Percentiles rank a stretch among this genome's conserved stretches.
These are phyloP conservation scores for Pseudocercospora musae DNA, from an alignment of 2,329 filamentous ascomycete genomes.

Conservation along the genomic window DNA sequence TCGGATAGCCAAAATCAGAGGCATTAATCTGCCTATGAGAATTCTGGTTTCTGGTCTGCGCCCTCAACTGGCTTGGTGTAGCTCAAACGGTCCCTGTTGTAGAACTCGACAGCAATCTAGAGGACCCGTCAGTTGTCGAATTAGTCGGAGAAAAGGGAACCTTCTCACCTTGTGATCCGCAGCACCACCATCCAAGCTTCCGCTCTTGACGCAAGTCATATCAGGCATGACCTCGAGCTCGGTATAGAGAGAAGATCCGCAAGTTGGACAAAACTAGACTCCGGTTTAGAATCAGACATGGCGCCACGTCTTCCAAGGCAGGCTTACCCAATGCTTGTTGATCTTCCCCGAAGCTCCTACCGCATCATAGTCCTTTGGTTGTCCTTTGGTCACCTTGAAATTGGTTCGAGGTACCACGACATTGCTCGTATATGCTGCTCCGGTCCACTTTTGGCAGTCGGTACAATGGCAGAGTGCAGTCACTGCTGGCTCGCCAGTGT, in stretches of 20 bases:
- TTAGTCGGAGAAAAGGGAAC: background rate
- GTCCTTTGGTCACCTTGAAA: conserved; percentile 52
- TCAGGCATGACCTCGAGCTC: conserved; percentile 54
- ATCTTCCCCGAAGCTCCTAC: conserved; percentile 51
- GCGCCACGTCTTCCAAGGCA: background rate
- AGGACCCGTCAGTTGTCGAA: conserved; percentile 30
- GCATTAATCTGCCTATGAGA: conserved; percentile 15
- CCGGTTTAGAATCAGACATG: background rate
- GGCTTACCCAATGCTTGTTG: conserved; percentile 49
- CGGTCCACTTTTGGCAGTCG: conserved; percentile 56
- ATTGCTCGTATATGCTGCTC: conserved; percentile 56
- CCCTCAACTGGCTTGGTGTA: conserved; percentile 45
- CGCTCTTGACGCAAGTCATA: conserved; percentile 51
- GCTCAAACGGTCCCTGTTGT: conserved; percentile 48
- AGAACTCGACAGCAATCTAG: conserved; percentile 48
- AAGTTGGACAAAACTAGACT: conserved; percentile 48
- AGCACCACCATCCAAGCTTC: conserved; percentile 49
- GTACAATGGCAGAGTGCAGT: conserved; percentile 46
- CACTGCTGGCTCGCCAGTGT: conserved; percentile 27
- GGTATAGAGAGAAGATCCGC: conserved; percentile 52
- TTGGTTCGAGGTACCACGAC: conserved; percentile 46
- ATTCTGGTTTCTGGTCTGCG: conserved; percentile 48
- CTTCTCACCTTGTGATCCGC: conserved; percentile 35
- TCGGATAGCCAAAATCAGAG: no score
- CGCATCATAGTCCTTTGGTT: conserved; percentile 48